Evolutionary conservation across 352 stramenopile species (phyloP), one percentile per base, ranked within the genome.

Genomic region (Pythium grandisporangium): DNA sequence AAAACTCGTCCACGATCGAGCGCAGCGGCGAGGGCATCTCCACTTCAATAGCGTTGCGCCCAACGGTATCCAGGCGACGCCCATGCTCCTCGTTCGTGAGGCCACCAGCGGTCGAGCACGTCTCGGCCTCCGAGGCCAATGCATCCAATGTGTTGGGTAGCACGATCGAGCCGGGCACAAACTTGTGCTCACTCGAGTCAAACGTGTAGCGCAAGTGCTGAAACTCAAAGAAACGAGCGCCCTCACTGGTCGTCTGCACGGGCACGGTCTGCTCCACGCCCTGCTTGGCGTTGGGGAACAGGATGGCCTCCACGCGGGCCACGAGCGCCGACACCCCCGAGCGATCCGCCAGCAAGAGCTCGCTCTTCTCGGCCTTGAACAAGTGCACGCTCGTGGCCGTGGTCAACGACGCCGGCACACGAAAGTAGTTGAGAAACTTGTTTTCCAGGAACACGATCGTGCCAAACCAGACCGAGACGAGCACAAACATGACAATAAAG

Each of bases 181-280:
- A 63, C 24, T 41, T 37, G 30, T 47, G 38, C 13, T 46, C 44
- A 39, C 42, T 23, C 6, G 55, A 49, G 29, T 63, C 45, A 29
- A 46, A 63, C 26, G 45, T 59, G 40, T 63, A 63, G 19, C 55
- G 55, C 35, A 63, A 17, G 45, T 63, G 49, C 45, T 63, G 50
- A 45, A 63, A 63, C 36, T 64, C 55, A 8, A 64, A 42, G 35
- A 32, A 56, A 19, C 55, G 55, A 22, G 25, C 32, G 38, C 51
- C 55, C 5, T 57, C 45, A 5, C 23, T 30, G 1, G 51, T 59
- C 27, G 39, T 56, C 32, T 55, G 50, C 2, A 63, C 55, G 5
- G 16, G 11, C 14, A 63, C 49, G 3, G 55, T 63, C 43, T 63
- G 23, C 37, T 63, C 51, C 2, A 55, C 38, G 23, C 45, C 42